Percentiles rank a stretch among this genome's conserved stretches.
Conservation (phyloP, 345 rosid species). For the Lagerstroemia speciosa region DNA sequence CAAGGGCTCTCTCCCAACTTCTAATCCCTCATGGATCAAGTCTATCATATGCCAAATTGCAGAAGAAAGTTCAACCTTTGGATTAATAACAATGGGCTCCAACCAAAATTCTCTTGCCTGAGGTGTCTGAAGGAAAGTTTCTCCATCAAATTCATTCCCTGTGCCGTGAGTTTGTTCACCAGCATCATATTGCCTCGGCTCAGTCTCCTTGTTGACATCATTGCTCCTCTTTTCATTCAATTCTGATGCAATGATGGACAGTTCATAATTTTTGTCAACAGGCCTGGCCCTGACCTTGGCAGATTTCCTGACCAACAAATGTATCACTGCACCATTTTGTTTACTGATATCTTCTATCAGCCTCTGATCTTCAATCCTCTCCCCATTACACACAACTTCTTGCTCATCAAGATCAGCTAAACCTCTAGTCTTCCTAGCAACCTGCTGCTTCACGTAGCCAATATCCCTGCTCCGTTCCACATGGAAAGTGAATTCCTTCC, state of each 20-base stretch:
- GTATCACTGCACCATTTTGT: constrained; percentile 45
- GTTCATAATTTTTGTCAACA: constrained; percentile 51
- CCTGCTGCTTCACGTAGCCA: constrained; percentile 57
- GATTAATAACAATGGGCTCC: constrained; percentile 28
- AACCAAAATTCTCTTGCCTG: constrained; percentile 20
- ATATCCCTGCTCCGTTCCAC: constrained; percentile 58
- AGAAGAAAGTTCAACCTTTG: constrained; percentile 20
- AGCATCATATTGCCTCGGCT: constrained; percentile 10
- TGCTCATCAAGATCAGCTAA: constrained; percentile 50
- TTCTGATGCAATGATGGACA: constrained; percentile 48
- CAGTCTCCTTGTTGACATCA: constrained; percentile 18
- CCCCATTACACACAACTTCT: constrained; percentile 58
- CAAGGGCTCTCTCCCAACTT: constrained; percentile 21
- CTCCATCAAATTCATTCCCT: constrained; percentile 10
- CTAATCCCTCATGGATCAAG: constrained; percentile 26
- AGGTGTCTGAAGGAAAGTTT: constrained; percentile 14
- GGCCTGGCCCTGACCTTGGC: constrained; percentile 56
- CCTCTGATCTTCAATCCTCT: constrained; percentile 55
- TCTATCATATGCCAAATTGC: constrained; percentile 26
- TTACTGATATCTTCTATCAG: constrained; percentile 47
- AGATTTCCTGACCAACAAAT: constrained; percentile 46
- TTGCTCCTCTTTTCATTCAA: constrained; percentile 14
- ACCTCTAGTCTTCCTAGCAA: constrained; percentile 38
- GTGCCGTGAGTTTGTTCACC: not conserved
- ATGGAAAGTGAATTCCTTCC: constrained; percentile 46